Conservation (phyloP, 768 basidiomycete genomes). For the Russula lepida region DNA sequence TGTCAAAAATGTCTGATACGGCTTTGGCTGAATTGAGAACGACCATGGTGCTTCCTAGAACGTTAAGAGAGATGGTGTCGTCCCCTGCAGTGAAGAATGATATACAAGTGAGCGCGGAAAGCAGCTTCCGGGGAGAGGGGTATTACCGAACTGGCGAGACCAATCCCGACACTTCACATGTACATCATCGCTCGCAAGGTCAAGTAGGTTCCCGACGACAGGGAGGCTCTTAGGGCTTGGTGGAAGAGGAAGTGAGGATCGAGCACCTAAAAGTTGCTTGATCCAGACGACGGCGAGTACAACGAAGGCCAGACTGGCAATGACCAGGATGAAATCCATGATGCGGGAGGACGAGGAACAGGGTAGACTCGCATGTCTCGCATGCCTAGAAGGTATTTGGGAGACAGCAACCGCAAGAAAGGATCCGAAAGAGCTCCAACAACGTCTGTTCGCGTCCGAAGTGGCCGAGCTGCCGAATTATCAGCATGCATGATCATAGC, state of each 20-base stretch:
- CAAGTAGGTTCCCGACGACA: conserved; percentile 23
- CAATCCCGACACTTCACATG: conserved; percentile 21
- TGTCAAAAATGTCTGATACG: conserved; percentile 23
- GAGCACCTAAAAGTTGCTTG: conserved; percentile 5
- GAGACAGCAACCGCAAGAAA: not conserved
- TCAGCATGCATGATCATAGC: no score
- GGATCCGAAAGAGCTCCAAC: not conserved
- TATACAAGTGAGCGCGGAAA: not conserved
- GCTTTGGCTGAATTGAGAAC: conserved; percentile 21
- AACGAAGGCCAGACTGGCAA: conserved; percentile 1
- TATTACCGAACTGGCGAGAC: conserved; percentile 23
- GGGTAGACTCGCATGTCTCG: not conserved
- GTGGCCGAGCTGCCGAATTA: no score
- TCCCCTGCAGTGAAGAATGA: conserved; percentile 2
- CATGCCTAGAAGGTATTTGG: not conserved
- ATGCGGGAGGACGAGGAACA: not conserved
- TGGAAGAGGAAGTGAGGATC: conserved; percentile 16
- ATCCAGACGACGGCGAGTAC: conserved; percentile 8
- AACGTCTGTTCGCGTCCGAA: no score
- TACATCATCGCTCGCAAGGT: conserved; percentile 21
- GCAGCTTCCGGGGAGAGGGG: not conserved
- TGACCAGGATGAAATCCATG: conserved; percentile 8
- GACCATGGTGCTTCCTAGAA: conserved; percentile 19
- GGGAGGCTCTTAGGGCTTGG: conserved; percentile 22
- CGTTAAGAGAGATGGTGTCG: conserved; percentile 18